Conservation (phyloP, 73 alveolate species). For the Paraurostyla sp. region DNA sequence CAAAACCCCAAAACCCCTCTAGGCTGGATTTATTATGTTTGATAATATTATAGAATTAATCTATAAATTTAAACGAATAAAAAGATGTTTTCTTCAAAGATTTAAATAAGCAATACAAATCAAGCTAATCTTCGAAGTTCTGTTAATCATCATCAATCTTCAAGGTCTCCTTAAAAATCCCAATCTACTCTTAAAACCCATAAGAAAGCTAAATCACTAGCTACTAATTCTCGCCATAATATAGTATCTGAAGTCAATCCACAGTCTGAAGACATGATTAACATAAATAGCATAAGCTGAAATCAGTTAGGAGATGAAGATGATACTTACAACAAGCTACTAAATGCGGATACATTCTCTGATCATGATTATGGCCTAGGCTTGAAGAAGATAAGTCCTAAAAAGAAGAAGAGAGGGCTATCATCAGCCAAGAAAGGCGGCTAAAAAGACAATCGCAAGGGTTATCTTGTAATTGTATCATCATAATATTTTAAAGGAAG, state of each 20-base stretch:
- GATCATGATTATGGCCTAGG: slow-evolving; percentile 43
- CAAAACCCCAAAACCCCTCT: no score
- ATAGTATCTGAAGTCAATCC: neutral
- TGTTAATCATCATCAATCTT: no score
- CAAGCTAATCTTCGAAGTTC: no score
- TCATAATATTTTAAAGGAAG: neutral
- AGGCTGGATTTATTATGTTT: no score
- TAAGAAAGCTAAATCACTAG: neutral
- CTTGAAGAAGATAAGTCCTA: neutral
- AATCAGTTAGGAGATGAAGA: neutral
- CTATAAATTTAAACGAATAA: no score
- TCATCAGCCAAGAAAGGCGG: neutral
- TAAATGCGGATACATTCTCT: slow-evolving; percentile 9
- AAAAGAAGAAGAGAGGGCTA: neutral
- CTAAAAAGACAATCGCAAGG: neutral
- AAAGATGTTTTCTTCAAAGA: no score
- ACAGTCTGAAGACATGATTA: neutral
- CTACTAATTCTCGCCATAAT: neutral
- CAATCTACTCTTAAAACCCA: neutral
- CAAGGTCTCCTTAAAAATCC: no score
- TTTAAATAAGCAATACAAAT: no score
- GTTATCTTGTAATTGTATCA: neutral
- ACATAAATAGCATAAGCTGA: neutral
- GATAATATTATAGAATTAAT: no score
- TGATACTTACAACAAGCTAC: neutral